Evolutionary conservation across 2,329 filamentous ascomycete species (phyloP), one percentile per base, ranked within the genome.

Genomic region (Davidsoniella virescens): DNA sequence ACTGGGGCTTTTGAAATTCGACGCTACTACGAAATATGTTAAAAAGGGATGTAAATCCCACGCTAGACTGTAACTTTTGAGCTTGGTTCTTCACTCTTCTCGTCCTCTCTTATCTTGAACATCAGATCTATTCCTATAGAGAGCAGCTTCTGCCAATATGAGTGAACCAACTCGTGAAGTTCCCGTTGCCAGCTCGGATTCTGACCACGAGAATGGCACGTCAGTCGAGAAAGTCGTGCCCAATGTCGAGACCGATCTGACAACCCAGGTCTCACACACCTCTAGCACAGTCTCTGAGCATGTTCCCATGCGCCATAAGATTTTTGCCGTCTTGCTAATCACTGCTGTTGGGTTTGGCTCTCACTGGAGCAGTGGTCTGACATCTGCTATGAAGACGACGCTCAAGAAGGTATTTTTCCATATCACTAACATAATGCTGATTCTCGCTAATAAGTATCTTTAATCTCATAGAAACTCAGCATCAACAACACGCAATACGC

Each of bases 401-500:
- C 59, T 80, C 23, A 79, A 80, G 55, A 78, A 77, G 66, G 61
- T 54, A 55, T 2, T 48, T 45, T 26, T 29, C 14, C 38, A 14
- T 23, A 17, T 1, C 14, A 6, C 38, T n/a, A n/a, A 20, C 14
- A 16, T 8, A 8, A 20, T 1, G 1, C 0, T 1, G 0, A 2
- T 8, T 4, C 17, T 14, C 12, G 17, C 41, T 43, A 43, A 43
- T 17, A 45, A n/a, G 20, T 3, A 36, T 14, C 25, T 47, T 33
- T 33, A 12, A 51, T 16, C 16, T 10, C 12, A n/a, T 23, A 65
- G 64, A 56, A 77, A 65, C 64, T 80, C 40, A 54, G 71, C 44
- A 78, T 80, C 57, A 71, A 71, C 58, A 80, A 80, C 56, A 70
- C 70, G 0, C 69, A 79, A 56, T 80, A 71, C 56, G 69, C 76